Evolutionary conservation across 805 yeast genomes (phyloP).

Genomic region (Myxozyma udenii): DNA sequence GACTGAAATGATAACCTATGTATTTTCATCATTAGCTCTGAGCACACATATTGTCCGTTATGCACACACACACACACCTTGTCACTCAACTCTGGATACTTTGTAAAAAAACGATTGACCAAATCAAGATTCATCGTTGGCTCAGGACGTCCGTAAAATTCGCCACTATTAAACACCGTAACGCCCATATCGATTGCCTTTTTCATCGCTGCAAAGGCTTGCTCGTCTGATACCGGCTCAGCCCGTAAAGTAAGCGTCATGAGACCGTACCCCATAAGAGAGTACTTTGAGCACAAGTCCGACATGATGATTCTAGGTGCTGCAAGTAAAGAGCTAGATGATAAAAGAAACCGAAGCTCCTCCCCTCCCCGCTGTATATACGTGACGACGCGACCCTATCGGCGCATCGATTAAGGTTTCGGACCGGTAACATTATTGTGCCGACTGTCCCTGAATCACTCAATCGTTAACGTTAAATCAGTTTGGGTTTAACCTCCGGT

Average conservation of each 20-base stretch:
- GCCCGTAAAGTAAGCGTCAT: conserved; percentile 77
- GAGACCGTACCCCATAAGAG: conserved; percentile 61
- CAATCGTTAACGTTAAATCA: too few species aligned
- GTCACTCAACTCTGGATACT: conserved; percentile 45
- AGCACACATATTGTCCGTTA: neutral
- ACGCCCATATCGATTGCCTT: conserved; percentile 49
- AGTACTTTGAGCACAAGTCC: neutral
- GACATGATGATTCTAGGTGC: too few species aligned
- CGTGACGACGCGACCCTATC: too few species aligned
- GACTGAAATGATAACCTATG: conserved; percentile 42
- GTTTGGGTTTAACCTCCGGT: too few species aligned
- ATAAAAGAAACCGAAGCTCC: too few species aligned
- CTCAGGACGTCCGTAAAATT: conserved; percentile 48
- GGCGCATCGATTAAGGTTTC: too few species aligned
- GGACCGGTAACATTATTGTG: too few species aligned
- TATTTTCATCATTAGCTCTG: neutral
- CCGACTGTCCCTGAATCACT: too few species aligned
- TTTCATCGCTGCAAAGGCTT: conserved; percentile 52
- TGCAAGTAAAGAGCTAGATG: too few species aligned
- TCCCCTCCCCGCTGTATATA: too few species aligned
- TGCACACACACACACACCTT: conserved; percentile 45
- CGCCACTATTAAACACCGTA: conserved; percentile 62
- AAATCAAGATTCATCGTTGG: conserved; percentile 53
- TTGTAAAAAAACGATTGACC: conserved; percentile 51
- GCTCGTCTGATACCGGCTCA: conserved; percentile 40